A percentile compares a stretch with the other conserved stretches of the same genome.
Conservation (phyloP, 176 grass and related monocot species). For the Ananas comosus region DNA sequence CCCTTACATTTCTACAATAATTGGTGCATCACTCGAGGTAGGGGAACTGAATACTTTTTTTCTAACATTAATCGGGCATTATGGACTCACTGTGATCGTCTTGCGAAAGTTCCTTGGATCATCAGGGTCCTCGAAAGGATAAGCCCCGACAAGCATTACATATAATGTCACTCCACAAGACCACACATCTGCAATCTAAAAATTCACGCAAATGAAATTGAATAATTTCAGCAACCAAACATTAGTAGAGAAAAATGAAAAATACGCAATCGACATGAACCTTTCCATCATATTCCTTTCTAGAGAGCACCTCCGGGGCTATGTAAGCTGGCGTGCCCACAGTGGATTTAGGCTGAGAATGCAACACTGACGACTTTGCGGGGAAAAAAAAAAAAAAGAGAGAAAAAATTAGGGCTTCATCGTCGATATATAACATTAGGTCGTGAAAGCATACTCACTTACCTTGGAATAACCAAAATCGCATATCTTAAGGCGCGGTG, state of each 20-base stretch:
- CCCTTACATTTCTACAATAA: slow-evolving; percentile 4
- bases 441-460: neutral
- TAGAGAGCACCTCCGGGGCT: slow-evolving; percentile 76
- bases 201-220: neutral
- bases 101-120: slow-evolving; percentile 91
- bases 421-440: too few species aligned
- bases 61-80: neutral
- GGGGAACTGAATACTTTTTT: neutral
- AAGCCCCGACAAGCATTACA: slow-evolving; percentile 96
- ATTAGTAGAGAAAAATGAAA: neutral
- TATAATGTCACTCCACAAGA: slow-evolving; percentile 95
- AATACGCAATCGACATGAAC: slow-evolving; percentile 25
- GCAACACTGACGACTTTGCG: slow-evolving; percentile 73
- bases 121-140: slow-evolving; percentile 85
- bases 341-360: slow-evolving; percentile 95
- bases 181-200: slow-evolving; percentile 97
- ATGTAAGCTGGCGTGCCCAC: slow-evolving; percentile 97
- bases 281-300: slow-evolving; percentile 91
- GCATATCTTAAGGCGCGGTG: slow-evolving; percentile 90
- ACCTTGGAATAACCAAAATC: slow-evolving; percentile 99
- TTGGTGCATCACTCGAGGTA: neutral
- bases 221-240: neutral
- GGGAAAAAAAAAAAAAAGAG: neutral
- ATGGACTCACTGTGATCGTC: slow-evolving; percentile 67
- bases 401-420: neutral